Conservation (phyloP, 2,329 filamentous ascomycete species). For the Chaetothyriales sp. region DNA sequence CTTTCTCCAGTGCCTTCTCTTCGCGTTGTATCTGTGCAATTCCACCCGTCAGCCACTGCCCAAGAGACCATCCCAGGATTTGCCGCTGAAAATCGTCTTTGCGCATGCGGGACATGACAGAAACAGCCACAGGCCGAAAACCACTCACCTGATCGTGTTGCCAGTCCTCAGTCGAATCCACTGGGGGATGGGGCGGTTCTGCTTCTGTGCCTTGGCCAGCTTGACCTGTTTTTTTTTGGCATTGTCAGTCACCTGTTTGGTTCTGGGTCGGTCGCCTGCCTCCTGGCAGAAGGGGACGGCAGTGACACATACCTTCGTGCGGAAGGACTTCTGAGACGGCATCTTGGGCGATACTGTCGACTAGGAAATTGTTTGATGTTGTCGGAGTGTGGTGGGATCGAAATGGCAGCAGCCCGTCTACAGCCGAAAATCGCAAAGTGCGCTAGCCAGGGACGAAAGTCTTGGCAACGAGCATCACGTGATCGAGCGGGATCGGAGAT, state of each 20-base stretch:
- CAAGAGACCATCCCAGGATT: background rate
- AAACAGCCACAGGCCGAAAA: slow-evolving; percentile 4
- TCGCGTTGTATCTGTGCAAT: slow-evolving; percentile 83
- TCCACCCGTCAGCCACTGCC: background rate
- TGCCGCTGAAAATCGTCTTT: background rate
- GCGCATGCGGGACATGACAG: background rate
- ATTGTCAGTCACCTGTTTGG: background rate
- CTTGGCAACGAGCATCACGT: background rate
- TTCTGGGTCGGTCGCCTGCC: background rate
- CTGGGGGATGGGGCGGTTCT: slow-evolving; percentile 99
- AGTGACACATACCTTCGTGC: slow-evolving; percentile 39
- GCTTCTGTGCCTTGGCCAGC: slow-evolving; percentile 99
- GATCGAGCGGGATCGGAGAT: background rate
- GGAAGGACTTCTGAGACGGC: slow-evolving; percentile 79
- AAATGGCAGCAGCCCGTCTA: background rate
- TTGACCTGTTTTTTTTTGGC: slow-evolving; percentile 68
- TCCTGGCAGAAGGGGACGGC: too few species aligned
- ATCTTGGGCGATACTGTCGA: background rate
- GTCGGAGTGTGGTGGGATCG: background rate
- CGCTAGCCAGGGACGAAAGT: background rate
- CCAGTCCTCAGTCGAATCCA: slow-evolving; percentile 97
- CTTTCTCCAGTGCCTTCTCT: slow-evolving; percentile 99
- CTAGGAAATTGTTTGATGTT: background rate
- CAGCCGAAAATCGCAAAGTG: background rate
- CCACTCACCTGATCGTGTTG: slow-evolving; percentile 95